These are phyloP conservation scores for Cornus florida DNA, from an alignment of 148 eudicot genomes.

Conservation along the genomic window DNA sequence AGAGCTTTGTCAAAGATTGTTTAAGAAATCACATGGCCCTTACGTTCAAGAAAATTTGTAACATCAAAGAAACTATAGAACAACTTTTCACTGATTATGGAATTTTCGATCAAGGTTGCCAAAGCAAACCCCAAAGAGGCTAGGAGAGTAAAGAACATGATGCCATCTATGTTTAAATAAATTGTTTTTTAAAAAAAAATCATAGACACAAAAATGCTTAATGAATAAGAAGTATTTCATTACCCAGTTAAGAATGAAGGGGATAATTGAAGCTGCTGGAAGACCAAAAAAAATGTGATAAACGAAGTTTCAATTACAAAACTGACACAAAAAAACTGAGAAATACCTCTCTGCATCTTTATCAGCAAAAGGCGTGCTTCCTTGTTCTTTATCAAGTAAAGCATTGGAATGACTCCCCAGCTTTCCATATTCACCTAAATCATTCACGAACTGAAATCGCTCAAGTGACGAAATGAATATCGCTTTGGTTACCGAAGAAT, in stretches of 20 bases:
- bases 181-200: too few relatives aligned
- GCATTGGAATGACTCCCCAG: slow-evolving; percentile 21
- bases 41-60: too few relatives aligned
- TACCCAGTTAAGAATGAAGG: neutral
- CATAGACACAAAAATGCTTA: neutral
- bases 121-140: too few relatives aligned
- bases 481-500: slow-evolving; percentile 48
- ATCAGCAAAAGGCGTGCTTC: slow-evolving; percentile 16
- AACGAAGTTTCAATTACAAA: too few relatives aligned
- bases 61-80: too few relatives aligned
- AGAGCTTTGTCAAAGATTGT: too few relatives aligned
- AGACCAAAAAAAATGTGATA: neutral
- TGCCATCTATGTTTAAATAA: neutral
- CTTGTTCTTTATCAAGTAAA: slow-evolving; percentile 32
- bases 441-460: slow-evolving; percentile 45
- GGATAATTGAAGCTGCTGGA: neutral
- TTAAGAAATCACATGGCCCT: too few relatives aligned
- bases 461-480: slow-evolving; percentile 56
- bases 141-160: neutral
- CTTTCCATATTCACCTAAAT: slow-evolving; percentile 35
- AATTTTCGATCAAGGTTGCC: too few relatives aligned
- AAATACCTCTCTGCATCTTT: slow-evolving; percentile 48
- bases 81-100: too few relatives aligned
- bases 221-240: too few relatives aligned
- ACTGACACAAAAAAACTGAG: slow-evolving; percentile 18